Evolutionary conservation across 768 basidiomycete genomes (phyloP), one percentile per base, ranked within the genome.

Genomic region (Naganishia vishniacii): DNA sequence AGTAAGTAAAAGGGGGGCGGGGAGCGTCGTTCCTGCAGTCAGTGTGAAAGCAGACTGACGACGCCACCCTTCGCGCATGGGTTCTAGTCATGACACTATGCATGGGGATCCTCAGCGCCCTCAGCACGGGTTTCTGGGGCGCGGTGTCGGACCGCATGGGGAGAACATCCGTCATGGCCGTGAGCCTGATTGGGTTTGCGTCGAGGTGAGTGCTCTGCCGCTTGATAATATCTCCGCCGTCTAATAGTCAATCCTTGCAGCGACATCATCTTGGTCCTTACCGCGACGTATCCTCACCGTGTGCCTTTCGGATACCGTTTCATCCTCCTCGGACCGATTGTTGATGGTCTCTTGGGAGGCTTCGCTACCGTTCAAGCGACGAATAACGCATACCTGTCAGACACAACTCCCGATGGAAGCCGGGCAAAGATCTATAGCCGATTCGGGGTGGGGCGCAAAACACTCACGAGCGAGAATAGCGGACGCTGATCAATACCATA

Each of bases 101-200:
- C 9, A 87, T 88, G 85, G 90, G 88, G 58, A 73, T 84, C 7
- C 80, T 95, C 42, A 87, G 88, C 58, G 88, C 89, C 0, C 78
- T 89, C 48, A 88, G 88, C 4, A 89, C 89, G 0, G 89, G 88
- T 0, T 88, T 86, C 79, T 95, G 91, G 91, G 88, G 88, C 58
- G 82, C 84, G 51, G 83, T 85, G 44, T 86, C 88, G 11, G 91
- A 93, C 73, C 77, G 81, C 9, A 79, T 85, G 67, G 91, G 91
- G 11, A 82, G 91, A 37, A 91, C 86, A 49, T 82, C 82, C 26
- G 83, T 93, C 46, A 83, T 93, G 62, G 82, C 83, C 1, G 75
- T 84, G 16, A 82, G 86, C 40, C 80, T 87, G 6, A 65, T 85
- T 20, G 90, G 91, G 16, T 81, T 91, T 1, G 80, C 89, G 60